Conservation (phyloP, 2,329 filamentous ascomycete species). For the Sphaerulina vaccinii region DNA sequence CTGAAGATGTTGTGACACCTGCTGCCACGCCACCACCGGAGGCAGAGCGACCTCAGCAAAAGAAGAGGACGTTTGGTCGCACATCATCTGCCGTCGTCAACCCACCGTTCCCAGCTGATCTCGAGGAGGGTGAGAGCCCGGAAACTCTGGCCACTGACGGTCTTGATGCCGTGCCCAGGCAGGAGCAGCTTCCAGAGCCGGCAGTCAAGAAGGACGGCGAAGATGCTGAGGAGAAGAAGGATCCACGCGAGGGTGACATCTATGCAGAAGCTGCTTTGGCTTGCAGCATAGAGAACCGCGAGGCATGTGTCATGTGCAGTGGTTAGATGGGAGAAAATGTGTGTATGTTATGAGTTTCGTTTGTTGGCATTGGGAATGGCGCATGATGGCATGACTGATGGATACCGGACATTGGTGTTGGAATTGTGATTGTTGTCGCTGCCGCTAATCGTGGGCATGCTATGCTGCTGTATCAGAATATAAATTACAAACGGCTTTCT, state of each 20-base stretch:
- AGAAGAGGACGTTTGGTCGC: slow-evolving; percentile 39
- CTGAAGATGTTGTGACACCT: slow-evolving; percentile 68
- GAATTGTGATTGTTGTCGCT: slow-evolving; percentile 16
- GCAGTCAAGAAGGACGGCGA: slow-evolving; percentile 59
- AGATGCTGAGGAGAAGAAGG: slow-evolving; percentile 68
- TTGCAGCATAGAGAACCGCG: slow-evolving; percentile 97
- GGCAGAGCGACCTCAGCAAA: slow-evolving; percentile 48
- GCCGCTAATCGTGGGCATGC: slow-evolving; percentile 30
- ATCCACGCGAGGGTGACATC: slow-evolving; percentile 82
- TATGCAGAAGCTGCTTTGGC: slow-evolving; percentile 89
- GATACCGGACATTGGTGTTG: slow-evolving; percentile 13
- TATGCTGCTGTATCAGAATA: slow-evolving; percentile 24
- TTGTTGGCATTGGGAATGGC: slow-evolving; percentile 21
- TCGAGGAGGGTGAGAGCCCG: slow-evolving; percentile 74
- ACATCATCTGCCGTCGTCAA: slow-evolving; percentile 55
- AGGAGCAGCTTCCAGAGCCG: slow-evolving; percentile 64
- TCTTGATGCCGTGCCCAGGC: slow-evolving; percentile 53
- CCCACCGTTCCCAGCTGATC: slow-evolving; percentile 72
- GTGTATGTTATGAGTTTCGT: slow-evolving; percentile 17
- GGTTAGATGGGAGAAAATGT: slow-evolving; percentile 54
- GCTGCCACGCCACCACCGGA: slow-evolving; percentile 63
- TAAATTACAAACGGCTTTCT: slow-evolving; percentile 13
- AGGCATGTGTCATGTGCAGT: slow-evolving; percentile 95
- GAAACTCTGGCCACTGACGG: slow-evolving; percentile 75
- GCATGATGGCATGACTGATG: slow-evolving; percentile 16